Evolutionary conservation across 805 yeast species (phyloP).

Genomic region (Hanseniaspora nectarophila): DNA sequence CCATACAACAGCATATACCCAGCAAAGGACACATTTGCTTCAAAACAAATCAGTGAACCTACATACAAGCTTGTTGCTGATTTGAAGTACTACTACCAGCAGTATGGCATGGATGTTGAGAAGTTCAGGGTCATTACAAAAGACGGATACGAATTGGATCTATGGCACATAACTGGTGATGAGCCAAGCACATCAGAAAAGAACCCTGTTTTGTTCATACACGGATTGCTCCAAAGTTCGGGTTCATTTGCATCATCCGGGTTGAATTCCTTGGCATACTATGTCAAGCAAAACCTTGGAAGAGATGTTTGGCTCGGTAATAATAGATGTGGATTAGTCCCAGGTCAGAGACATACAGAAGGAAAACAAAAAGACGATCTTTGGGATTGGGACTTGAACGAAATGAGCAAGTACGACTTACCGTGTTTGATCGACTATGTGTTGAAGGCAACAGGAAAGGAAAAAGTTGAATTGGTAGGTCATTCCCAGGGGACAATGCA

Average conservation of each 20-base stretch:
- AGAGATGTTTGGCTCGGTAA: constrained; percentile 83
- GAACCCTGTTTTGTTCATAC: constrained; percentile 64
- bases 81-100: constrained; percentile 54
- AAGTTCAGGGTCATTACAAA: constrained; percentile 52
- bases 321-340: constrained; percentile 75
- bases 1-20: constrained; percentile 22
- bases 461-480: constrained; percentile 51
- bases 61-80: constrained; percentile 35
- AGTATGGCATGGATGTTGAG: constrained; percentile 48
- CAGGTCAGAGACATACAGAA: constrained; percentile 24
- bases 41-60: constrained; percentile 14
- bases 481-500: constrained; percentile 95
- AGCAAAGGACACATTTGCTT: constrained; percentile 17
- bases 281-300: constrained; percentile 43
- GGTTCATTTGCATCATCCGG: constrained; percentile 84
- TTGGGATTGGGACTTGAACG: constrained; percentile 91
- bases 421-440: constrained; percentile 61
- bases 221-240: constrained; percentile 78
- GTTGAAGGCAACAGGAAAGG: constrained; percentile 29
- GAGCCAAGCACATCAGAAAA: constrained; percentile 20
- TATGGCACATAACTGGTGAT: constrained; percentile 43
- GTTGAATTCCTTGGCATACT: constrained; percentile 57
- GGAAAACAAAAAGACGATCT: constrained; percentile 38
- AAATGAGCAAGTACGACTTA: constrained; percentile 67
- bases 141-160: constrained; percentile 65